Conservation (phyloP, 352 stramenopile genomes). For the Pythium apleroticum region DNA sequence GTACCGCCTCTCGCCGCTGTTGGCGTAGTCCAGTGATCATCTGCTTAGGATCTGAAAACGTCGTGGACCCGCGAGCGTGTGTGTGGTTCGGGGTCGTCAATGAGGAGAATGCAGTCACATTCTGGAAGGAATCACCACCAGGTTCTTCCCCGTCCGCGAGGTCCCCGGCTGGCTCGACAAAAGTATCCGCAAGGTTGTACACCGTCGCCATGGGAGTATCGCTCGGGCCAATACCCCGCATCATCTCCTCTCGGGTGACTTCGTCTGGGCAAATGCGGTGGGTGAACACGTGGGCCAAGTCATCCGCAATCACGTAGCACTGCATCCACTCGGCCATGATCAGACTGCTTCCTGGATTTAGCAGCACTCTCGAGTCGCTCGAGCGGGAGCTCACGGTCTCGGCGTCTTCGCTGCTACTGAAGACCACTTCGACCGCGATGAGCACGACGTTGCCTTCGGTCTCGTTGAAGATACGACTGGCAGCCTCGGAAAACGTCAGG, state of each 20-base stretch:
- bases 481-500: constrained; percentile 64
- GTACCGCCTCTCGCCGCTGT: constrained; percentile 14
- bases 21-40: constrained; percentile 2
- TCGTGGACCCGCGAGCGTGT: constrained; percentile 5
- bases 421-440: constrained; percentile 77
- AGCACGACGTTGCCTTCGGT: constrained; percentile 69
- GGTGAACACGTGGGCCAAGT: constrained; percentile 60
- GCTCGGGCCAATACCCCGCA: constrained; percentile 21
- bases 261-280: constrained; percentile 55
- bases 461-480: constrained; percentile 61
- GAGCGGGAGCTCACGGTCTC: constrained; percentile 18
- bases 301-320: constrained; percentile 86
- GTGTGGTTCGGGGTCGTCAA: constrained; percentile 40
- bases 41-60: constrained; percentile 1
- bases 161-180: constrained; percentile 34
- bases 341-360: constrained; percentile 75
- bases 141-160: constrained; percentile 2
- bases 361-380: constrained; percentile 62
- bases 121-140: constrained; percentile 43
- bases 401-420: constrained; percentile 41
- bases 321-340: constrained; percentile 78
- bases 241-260: constrained; percentile 41
- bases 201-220: constrained; percentile 34
- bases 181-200: constrained; percentile 55
- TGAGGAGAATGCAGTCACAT: constrained; percentile 50